Evolutionary conservation across 1,284 basidiomycete species (phyloP).

Genomic region (Sporisorium scitamineum): DNA sequence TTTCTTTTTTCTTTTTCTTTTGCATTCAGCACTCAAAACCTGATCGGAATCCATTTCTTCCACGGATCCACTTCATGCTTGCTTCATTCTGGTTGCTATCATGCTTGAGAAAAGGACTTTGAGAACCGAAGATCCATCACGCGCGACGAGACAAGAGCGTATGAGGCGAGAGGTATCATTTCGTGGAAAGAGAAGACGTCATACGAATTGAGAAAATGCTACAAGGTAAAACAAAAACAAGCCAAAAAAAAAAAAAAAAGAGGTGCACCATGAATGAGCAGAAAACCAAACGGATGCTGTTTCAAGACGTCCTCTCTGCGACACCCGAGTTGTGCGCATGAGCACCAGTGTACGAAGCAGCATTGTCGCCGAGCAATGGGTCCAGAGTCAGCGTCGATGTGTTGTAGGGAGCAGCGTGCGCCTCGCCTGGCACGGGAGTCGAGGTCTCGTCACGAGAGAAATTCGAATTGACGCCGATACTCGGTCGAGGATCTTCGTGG

Average conservation of each 20-base stretch:
- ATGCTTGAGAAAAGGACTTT: too few relatives aligned
- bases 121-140: too few relatives aligned
- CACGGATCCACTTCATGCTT: not conserved
- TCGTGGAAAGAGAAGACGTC: not conserved
- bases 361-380: slow-evolving; percentile 42
- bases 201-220: not conserved
- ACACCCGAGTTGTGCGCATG: not conserved
- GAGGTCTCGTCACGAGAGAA: slow-evolving; percentile 21
- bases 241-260: slow-evolving; percentile 1
- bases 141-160: too few relatives aligned
- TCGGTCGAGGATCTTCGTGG: slow-evolving; percentile 29
- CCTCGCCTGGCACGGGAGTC: slow-evolving; percentile 10
- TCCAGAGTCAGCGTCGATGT: slow-evolving; percentile 30
- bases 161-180: too few relatives aligned
- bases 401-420: slow-evolving; percentile 10
- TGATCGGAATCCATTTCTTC: too few relatives aligned
- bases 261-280: not conserved
- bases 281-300: too few relatives aligned
- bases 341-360: slow-evolving; percentile 9
- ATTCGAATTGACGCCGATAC: slow-evolving; percentile 29
- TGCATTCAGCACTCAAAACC: not conserved
- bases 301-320: slow-evolving; percentile 7
- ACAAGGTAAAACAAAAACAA: slow-evolving; percentile 8
- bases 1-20: not conserved
- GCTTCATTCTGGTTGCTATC: not conserved